Evolutionary conservation across 2,329 filamentous ascomycete species (phyloP).

Genomic region (Xylaria arbuscula): DNA sequence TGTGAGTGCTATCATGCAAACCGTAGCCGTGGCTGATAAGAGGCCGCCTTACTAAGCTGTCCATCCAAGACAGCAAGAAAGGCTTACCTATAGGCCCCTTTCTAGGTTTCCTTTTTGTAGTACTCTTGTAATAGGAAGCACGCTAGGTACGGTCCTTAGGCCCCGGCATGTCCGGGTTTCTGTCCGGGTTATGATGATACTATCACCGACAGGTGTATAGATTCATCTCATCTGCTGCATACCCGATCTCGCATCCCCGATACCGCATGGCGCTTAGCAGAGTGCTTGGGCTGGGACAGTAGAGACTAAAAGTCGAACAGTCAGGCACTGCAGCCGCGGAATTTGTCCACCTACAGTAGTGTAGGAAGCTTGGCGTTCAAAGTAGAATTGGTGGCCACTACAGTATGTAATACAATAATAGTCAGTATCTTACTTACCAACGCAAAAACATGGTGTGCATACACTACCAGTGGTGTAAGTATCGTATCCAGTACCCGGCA

Average conservation of each 20-base stretch:
- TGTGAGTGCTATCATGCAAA: conserved; percentile 9
- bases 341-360: neutral
- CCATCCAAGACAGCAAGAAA: neutral
- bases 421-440: neutral
- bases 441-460: neutral
- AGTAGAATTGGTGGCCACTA: too few species aligned
- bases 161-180: neutral
- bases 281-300: neutral
- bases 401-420: neutral
- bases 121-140: too few species aligned
- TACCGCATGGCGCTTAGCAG: neutral
- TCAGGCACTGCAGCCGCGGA: conserved; percentile 10
- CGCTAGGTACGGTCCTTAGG: neutral
- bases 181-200: neutral
- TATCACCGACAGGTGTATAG: neutral
- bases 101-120: too few species aligned
- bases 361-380: conserved; percentile 14
- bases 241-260: neutral
- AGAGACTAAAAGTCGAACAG: neutral
- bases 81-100: too few species aligned
- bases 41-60: neutral
- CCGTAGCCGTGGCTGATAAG: neutral
- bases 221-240: conserved; percentile 1
- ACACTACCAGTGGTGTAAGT: neutral
- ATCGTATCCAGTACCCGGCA: neutral